Evolutionary conservation across 2,329 filamentous ascomycete species (phyloP), one percentile per base, ranked within the genome.

Genomic region (Decorospora gaudefroyi): DNA sequence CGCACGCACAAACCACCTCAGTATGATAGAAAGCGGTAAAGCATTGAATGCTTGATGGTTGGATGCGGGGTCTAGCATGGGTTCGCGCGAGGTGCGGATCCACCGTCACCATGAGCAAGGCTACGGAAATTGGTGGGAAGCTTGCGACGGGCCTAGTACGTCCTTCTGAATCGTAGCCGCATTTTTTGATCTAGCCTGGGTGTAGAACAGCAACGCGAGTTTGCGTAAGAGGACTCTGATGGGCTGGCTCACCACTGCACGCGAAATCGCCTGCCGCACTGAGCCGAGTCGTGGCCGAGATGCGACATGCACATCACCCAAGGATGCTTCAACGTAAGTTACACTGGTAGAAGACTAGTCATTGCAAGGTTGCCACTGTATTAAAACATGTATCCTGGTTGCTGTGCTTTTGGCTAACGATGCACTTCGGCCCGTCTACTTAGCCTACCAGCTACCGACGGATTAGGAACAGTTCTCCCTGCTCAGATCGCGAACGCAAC

Each of bases 31-130:
- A 49, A 55, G 55, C 47, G 48, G 55, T 51, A 45, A 49, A 53
- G 54, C 46, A 42, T 49, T 53, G 49, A 49, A 49, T 50, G 47
- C 46, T 51, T 49, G 54, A 54, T 49, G 49, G 46, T 51, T 55
- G 42, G 55, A 62, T 66, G 65, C 65, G 65, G 65, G 65, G 65
- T 67, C 51, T 52, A 55, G 53, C 51, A 62, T 64, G 55, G 64
- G 44, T 68, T 68, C 60, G 49, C 60, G 60, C 63, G 56, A 66
- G 44, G 36, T 56, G 56, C 52, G 60, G 57, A 51, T 59, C 58
- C 56, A 61, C 59, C 47, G 48, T 62, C 54, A 56, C 49, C 50
- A 47, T 55, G 57, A 51, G 39, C 54, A 57, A 50, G 59, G 46
- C 49, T 53, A 47, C 46, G 45, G 51, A 51, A 49, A 38, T 54